Evolutionary conservation across 495 filamentous ascomycete species (phyloP).

Genomic region (Hypoxylon fuscum): DNA sequence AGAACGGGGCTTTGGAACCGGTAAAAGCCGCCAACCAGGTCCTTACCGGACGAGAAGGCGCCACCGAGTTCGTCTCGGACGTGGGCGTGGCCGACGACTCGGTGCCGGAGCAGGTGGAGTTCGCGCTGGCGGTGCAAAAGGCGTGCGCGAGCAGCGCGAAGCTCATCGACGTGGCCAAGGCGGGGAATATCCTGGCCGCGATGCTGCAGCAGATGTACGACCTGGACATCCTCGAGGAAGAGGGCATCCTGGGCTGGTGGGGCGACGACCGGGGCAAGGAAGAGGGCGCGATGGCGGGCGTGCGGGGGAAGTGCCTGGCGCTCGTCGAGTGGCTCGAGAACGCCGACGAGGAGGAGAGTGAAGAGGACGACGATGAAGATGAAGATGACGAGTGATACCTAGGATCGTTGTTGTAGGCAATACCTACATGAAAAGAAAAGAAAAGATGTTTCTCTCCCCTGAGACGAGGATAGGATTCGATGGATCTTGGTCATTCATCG

Average conservation of each 20-base stretch:
- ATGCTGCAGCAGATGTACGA: conserved; percentile 83
- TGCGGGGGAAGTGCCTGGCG: conserved; percentile 75
- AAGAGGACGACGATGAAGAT: conserved; percentile 75
- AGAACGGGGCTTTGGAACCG: conserved; percentile 59
- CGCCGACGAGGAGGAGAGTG: conserved; percentile 80
- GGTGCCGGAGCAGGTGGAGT: conserved; percentile 76
- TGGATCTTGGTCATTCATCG: too few species aligned
- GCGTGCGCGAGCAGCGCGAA: conserved; percentile 71
- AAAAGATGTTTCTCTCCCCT: not conserved
- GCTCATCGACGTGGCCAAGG: conserved; percentile 56
- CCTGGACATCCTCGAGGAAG: conserved; percentile 86
- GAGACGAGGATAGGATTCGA: not conserved
- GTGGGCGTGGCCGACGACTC: conserved; percentile 59
- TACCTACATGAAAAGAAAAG: not conserved
- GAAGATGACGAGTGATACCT: conserved; percentile 37
- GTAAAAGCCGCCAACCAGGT: conserved; percentile 72
- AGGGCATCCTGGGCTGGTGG: conserved; percentile 92
- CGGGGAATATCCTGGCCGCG: conserved; percentile 74
- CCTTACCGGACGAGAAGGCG: conserved; percentile 55
- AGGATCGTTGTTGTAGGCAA: not conserved
- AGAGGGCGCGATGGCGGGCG: conserved; percentile 70
- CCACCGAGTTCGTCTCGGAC: conserved; percentile 59
- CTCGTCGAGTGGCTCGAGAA: conserved; percentile 89
- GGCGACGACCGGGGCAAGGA: conserved; percentile 69
- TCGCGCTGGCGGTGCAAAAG: conserved; percentile 80